Evolutionary conservation across 331 rosid species (phyloP).

Genomic region (Acacia pycnantha): DNA sequence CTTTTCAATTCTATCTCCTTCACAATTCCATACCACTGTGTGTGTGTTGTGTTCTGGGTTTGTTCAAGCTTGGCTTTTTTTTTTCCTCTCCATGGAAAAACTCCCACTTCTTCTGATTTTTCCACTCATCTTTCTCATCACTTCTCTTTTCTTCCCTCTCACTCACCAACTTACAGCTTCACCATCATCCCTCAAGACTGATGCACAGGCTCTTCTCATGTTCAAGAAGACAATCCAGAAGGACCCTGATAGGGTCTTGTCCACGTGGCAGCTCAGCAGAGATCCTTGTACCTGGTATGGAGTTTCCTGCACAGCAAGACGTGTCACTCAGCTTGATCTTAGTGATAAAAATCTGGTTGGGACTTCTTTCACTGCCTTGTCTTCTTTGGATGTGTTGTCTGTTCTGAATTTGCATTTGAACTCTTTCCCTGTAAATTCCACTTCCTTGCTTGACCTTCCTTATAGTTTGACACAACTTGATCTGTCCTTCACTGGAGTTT

Average conservation of each 20-base stretch:
- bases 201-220: slow-evolving; percentile 67
- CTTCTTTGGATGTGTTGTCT: slow-evolving; percentile 68
- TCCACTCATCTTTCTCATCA: slow-evolving; percentile 42
- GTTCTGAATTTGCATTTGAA: slow-evolving; percentile 63
- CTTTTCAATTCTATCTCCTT: slow-evolving; percentile 27
- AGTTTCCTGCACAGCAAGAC: slow-evolving; percentile 64
- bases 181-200: slow-evolving; percentile 71
- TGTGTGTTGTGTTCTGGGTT: slow-evolving; percentile 26
- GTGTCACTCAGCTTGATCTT: slow-evolving; percentile 73
- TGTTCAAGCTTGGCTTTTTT: slow-evolving; percentile 20
- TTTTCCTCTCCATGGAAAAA: slow-evolving; percentile 69
- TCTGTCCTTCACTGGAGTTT: slow-evolving; percentile 60
- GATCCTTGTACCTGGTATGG: slow-evolving; percentile 87
- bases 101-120: slow-evolving; percentile 53
- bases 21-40: slow-evolving; percentile 17
- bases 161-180: slow-evolving; percentile 41
- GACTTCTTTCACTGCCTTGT: slow-evolving; percentile 56
- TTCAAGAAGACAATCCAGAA: slow-evolving; percentile 69
- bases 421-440: slow-evolving; percentile 66
- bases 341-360: slow-evolving; percentile 51
- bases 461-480: slow-evolving; percentile 71
- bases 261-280: slow-evolving; percentile 59
- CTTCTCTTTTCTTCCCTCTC: slow-evolving; percentile 35
- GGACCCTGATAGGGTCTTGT: slow-evolving; percentile 67
- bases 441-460: slow-evolving; percentile 82